These are phyloP conservation scores for Tolypocladium tropicale DNA, from an alignment of 2,329 filamentous ascomycete genomes.

Conservation along the genomic window DNA sequence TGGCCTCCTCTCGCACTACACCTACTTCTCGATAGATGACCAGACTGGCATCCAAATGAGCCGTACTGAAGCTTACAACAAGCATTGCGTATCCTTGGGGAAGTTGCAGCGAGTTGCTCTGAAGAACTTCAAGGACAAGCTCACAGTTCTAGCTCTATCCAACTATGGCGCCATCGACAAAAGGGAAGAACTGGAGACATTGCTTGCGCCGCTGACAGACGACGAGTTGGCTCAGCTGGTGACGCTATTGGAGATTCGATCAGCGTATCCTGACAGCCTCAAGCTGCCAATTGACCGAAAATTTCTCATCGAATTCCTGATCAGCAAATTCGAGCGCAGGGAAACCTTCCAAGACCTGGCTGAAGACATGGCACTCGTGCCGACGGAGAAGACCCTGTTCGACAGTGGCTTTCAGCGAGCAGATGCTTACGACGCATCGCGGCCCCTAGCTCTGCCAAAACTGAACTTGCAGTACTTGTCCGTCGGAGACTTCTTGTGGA, in stretches of 20 bases:
- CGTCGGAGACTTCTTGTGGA: constrained; percentile 93
- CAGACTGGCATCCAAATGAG: constrained; percentile 72
- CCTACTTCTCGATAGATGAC: constrained; percentile 83
- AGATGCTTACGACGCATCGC: constrained; percentile 78
- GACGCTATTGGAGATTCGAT: constrained; percentile 64
- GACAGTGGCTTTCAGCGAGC: constrained; percentile 69
- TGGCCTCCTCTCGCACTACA: constrained; percentile 74
- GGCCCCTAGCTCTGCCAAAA: constrained; percentile 83
- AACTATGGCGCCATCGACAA: constrained; percentile 86
- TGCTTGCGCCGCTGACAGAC: constrained; percentile 64
- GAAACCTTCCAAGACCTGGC: constrained; percentile 75
- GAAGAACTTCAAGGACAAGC: constrained; percentile 77
- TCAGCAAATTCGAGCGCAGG: constrained; percentile 65
- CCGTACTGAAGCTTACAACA: constrained; percentile 63
- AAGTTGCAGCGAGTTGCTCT: constrained; percentile 68
- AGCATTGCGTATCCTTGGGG: constrained; percentile 67
- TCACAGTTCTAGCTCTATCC: constrained; percentile 83
- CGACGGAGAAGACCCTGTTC: constrained; percentile 75
- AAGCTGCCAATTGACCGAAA: constrained; percentile 52
- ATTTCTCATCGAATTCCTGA: constrained; percentile 60
- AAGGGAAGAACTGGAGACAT: constrained; percentile 63
- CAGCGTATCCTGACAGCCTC: constrained; percentile 65
- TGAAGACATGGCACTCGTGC: constrained; percentile 62
- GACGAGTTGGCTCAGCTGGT: constrained; percentile 63
- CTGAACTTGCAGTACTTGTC: constrained; percentile 93